Evolutionary conservation across 2,329 filamentous ascomycete genomes (phyloP), one percentile per base, ranked within the genome.

Genomic region (Cryphonectria naterciae): DNA sequence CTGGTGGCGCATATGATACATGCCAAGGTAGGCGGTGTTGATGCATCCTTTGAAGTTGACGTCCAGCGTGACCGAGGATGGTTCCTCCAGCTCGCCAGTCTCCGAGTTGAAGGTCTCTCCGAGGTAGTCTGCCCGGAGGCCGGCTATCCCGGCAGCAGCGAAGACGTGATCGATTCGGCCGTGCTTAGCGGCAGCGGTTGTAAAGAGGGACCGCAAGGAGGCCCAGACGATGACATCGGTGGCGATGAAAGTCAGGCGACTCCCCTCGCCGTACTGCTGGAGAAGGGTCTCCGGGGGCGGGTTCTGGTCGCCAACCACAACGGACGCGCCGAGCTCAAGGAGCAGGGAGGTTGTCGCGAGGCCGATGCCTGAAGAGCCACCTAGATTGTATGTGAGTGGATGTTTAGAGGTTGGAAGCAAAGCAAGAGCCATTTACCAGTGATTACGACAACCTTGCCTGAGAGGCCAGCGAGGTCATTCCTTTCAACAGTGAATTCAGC

Each of bases 401-500:
- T 7, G 25, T 11, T 11, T 13, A 37, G 17, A 32, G 7, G 1
- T 43, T 41, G 4, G n/a, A 28, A 25, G 28, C n/a, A 39, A 39
- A n/a, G 37, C 22, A 41, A 39, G 32, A 10, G 22, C n/a, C 3
- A 17, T n/a, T 46, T 46, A 58, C 65, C 65, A 28, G 65, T 67
- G 19, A 67, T 43, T 4, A 67, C 52, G 22, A 67, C 39, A 7
- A 35, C 22, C 22, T 60, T 67, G 52, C 39, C 54, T 11, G 35
- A n/a, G 52, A 67, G 65, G 32, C 65, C 37, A 8, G 25, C 2
- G 6, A 67, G 65, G 15, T 43, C 65, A 2, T 49, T n/a, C 17
- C 61, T 60, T 2, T 41, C 75, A 0, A 80, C 78, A 6, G 76
- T 76, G 32, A 80, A 78, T 69, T 70, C 70, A 2, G 76, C 74